Evolutionary conservation across 176 grass and related monocot genomes (phyloP).

Genomic region (Lolium multiflorum): DNA sequence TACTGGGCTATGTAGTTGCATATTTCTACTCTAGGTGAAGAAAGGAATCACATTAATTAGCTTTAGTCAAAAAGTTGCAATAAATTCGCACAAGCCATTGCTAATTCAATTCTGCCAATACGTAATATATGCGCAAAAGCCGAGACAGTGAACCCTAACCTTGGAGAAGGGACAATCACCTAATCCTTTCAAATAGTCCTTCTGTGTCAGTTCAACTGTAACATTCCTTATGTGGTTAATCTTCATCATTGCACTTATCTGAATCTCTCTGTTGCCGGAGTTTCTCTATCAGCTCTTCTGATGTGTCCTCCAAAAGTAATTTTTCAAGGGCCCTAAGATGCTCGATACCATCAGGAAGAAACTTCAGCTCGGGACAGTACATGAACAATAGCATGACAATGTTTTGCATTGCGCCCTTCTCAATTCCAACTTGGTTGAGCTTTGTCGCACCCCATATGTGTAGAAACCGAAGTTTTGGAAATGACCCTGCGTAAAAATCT

Average conservation of each 20-base stretch:
- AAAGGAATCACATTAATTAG: neutral
- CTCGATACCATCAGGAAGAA: neutral
- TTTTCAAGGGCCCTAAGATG: neutral
- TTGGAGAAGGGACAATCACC: neutral
- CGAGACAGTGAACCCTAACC: neutral
- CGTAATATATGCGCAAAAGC: neutral
- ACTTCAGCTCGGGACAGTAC: neutral
- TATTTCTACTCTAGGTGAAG: neutral
- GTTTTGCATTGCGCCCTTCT: neutral
- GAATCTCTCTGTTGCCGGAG: neutral
- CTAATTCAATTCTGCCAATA: neutral
- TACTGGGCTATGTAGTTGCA: neutral
- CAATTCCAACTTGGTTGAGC: neutral
- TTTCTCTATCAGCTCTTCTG: neutral
- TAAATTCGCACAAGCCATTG: neutral
- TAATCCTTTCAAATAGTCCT: neutral
- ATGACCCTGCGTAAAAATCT: neutral
- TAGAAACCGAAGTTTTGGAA: neutral
- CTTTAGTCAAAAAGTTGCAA: neutral
- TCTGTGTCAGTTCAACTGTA: neutral
- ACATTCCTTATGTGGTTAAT: neutral
- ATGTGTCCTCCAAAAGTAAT: accelerated
- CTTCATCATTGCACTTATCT: neutral
- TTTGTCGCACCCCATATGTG: neutral
- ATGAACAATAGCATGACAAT: accelerated